These are phyloP conservation scores for Aspergillus cristatus DNA, from an alignment of 495 filamentous ascomycete genomes.

Conservation along the genomic window DNA sequence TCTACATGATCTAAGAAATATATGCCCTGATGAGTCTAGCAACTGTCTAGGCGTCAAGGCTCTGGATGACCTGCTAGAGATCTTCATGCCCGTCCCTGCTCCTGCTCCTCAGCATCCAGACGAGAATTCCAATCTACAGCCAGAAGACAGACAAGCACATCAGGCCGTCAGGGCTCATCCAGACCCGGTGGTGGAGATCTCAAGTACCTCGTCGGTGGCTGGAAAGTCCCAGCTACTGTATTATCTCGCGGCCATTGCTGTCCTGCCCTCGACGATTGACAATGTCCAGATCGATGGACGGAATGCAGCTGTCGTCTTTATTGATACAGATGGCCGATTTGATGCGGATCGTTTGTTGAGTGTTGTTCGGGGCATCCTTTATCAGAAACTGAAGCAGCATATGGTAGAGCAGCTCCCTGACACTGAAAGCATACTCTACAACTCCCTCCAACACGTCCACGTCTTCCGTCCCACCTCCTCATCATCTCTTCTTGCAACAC, in stretches of 20 bases:
- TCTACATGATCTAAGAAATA: constrained; percentile 35
- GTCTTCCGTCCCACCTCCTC: constrained; percentile 49
- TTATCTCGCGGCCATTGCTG: constrained; percentile 49
- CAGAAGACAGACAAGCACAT: constrained; percentile 1
- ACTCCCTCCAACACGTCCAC: constrained; percentile 39
- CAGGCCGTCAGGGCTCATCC: neutral
- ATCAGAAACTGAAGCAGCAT: constrained; percentile 1
- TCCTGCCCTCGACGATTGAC: constrained; percentile 41
- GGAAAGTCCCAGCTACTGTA: constrained; percentile 63
- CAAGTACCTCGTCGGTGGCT: constrained; percentile 42
- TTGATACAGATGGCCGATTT: constrained; percentile 65
- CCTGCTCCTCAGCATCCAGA: neutral
- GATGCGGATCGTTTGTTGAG: constrained; percentile 46
- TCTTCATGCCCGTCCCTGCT: constrained; percentile 24
- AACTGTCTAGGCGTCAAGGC: constrained; percentile 31
- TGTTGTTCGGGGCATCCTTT: constrained; percentile 23
- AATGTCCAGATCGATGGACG: constrained; percentile 34
- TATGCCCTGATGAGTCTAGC: constrained; percentile 8
- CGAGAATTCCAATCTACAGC: too few species aligned
- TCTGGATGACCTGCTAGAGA: constrained; percentile 41
- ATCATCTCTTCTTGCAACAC: constrained; percentile 40
- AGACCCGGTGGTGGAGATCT: constrained; percentile 47
- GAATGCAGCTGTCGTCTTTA: constrained; percentile 50
- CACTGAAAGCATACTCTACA: constrained; percentile 21
- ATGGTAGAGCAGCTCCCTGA: constrained; percentile 1